Percentiles rank a stretch among this genome's conserved stretches.
Conservation (phyloP, 2,329 filamentous ascomycete genomes). For the Alternaria ventricosa region DNA sequence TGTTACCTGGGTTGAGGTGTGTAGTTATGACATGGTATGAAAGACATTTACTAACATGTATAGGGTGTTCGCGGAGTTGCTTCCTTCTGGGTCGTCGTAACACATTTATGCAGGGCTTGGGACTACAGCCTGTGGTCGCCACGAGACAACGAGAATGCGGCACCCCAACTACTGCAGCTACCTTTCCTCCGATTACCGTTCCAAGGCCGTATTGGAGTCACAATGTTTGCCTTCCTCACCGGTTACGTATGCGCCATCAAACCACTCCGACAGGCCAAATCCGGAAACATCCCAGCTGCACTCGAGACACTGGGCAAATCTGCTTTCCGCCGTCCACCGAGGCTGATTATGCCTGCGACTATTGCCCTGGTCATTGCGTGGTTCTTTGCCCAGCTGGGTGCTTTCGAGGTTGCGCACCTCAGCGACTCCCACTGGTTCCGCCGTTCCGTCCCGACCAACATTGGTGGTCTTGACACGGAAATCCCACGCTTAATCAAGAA, state of each 20-base stretch:
- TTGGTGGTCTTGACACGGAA: conserved; percentile 55
- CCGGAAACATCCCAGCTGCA: conserved; percentile 53
- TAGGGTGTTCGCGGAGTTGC: conserved; percentile 61
- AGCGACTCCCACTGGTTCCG: conserved; percentile 61
- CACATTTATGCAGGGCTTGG: conserved; percentile 60
- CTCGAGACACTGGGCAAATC: conserved; percentile 59
- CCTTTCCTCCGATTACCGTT: conserved; percentile 63
- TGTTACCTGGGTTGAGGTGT: conserved; percentile 52
- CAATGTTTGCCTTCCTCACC: conserved; percentile 63
- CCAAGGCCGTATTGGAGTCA: conserved; percentile 62
- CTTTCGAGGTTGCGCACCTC: conserved; percentile 55
- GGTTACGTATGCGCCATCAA: conserved; percentile 64
- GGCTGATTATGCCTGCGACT: conserved; percentile 60
- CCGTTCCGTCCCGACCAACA: conserved; percentile 55
- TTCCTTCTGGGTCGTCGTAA: conserved; percentile 61
- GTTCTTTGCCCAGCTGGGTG: conserved; percentile 57
- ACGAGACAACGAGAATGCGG: conserved; percentile 50
- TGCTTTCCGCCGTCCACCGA: conserved; percentile 60
- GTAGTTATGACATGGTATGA: conserved; percentile 5
- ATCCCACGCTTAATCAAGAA: conserved; percentile 53
- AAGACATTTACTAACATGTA: conserved; percentile 6
- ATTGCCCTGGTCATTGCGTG: conserved; percentile 61
- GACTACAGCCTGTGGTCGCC: conserved; percentile 60
- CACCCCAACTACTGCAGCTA: conserved; percentile 57
- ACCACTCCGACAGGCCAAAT: conserved; percentile 59